Evolutionary conservation across 2,329 filamentous ascomycete species (phyloP), one percentile per base, ranked within the genome.

Genomic region (Neoarthrinium moseri): DNA sequence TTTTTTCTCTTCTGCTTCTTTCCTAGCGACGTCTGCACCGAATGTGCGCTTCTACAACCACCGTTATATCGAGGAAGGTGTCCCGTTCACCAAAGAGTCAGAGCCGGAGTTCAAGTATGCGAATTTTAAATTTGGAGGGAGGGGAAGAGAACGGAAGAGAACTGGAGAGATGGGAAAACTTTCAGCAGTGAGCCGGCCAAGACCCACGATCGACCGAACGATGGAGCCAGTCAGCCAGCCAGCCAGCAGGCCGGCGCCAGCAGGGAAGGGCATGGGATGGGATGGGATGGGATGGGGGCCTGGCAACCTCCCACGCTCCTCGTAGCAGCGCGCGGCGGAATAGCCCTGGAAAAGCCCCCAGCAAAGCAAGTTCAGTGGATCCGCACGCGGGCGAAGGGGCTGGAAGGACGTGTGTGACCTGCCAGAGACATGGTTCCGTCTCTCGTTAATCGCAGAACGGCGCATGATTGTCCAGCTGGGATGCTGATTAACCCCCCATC

Each of bases 201-300:
- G 39, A 43, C 39, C 39, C 39, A 43, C 39, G 39, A 43, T 43
- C 39, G 39, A 17, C 38, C 39, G 39, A 43, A 43, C 29, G 39
- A 43, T 43, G 39, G 39, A 43, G 17, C 27, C 27, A 29, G 26
- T n/a, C 26, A 29, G 26, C 26, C 26, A 29, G 26, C 26, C 26
- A 29, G 26, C 26, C n/a, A n/a, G n/a, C n/a, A n/a, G 37, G 24
- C 37, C 37, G 30, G 24, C 37, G 37, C 37, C 37, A 40, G 37
- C 37, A 40, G 37, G 37, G 37, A 40, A 40, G 35, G 35, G 35
- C 21, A 27, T 40, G 37, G 37, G 22, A 22, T 27, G n/a, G n/a
- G n/a, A n/a, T 29, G 37, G 37, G 10, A 35, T 35, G 33, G 33
- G 17, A 35, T 35, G 17, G 17, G 20, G 22, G 12, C 33, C 17